phyloP scores from a whole-genome alignment of 192 early-diverging fungal genomes.

The Rhizophagus sp. region DNA sequence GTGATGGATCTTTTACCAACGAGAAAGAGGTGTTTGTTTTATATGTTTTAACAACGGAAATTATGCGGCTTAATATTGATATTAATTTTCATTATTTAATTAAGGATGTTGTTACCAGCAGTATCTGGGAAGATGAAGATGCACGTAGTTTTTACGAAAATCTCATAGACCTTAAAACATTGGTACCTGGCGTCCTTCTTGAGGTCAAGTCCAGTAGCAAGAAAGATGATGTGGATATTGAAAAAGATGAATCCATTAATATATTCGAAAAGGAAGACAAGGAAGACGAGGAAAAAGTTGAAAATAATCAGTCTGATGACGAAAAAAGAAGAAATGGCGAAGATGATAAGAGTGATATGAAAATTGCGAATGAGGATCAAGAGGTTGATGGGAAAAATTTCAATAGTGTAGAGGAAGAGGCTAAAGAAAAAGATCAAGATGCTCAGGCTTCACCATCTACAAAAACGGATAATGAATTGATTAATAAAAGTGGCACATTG shows the following conservation, averaged over 20 bases:
- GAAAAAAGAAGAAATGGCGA: constrained; percentile 28
- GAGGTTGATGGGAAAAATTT: constrained; percentile 30
- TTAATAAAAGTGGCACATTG: constrained; percentile 36
- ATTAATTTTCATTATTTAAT: not conserved
- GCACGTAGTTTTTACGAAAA: constrained; percentile 87
- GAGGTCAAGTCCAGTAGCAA: constrained; percentile 48
- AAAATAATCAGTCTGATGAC: not conserved
- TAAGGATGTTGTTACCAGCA: constrained; percentile 45
- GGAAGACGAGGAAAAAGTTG: constrained; percentile 47
- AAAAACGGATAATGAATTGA: constrained; percentile 24
- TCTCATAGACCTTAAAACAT: constrained; percentile 72
- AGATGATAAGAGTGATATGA: constrained; percentile 33
- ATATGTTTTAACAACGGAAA: constrained; percentile 31
- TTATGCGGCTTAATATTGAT: constrained; percentile 20
- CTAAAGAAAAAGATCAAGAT: not conserved
- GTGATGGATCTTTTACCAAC: not conserved
- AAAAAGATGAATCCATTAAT: constrained; percentile 34
- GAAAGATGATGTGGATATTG: constrained; percentile 30
- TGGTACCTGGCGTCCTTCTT: constrained; percentile 85
- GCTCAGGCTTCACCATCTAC: constrained; percentile 13
- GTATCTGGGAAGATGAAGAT: constrained; percentile 95
- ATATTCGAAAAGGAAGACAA: constrained; percentile 34
- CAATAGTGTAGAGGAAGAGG: constrained; percentile 4
- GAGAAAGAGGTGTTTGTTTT: constrained; percentile 25
- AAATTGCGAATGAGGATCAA: constrained; percentile 35